Evolutionary conservation across 768 basidiomycete genomes (phyloP), one percentile per base, ranked within the genome.

Genomic region (Kwoniella sp.): DNA sequence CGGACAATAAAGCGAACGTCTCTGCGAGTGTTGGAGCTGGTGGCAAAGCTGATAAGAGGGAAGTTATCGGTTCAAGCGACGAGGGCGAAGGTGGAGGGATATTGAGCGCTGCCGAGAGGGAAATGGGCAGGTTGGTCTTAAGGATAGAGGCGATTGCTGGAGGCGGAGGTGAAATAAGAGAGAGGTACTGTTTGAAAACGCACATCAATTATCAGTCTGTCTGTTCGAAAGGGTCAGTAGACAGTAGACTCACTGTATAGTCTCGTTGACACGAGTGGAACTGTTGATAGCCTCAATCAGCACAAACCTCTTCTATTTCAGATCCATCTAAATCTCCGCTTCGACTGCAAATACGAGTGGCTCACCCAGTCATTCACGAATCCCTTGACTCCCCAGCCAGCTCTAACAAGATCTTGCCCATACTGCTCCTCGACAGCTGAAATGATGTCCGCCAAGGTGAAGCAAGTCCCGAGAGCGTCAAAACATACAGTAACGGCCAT

Each of bases 241-340:
- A n/a, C n/a, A n/a, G n/a, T n/a, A n/a, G n/a, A 27, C 66, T 30
- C 40, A 71, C 70, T 19, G 70, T 69, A 27, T 61, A 72, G 57
- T 72, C 70, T 24, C 70, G 58, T 57, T 72, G 70, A 53, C 62
- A 65, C n/a, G 70, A 67, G 51, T 72, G 70, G 49, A 72, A 72
- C 68, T 69, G 46, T 40, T 21, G 46, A 19, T 3, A 37, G 12
- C 24, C 19, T 19, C 29, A n/a, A 49, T 46, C 29, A 57, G 48
- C 55, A 37, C 21, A 50, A 22, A 17, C 17, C 12, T 25, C 46
- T 10, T 44, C 4, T 9, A 9, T 44, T 52, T 13, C n/a, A 60
- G 37, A 21, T 1, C 26, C 13, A 22, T 51, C n/a, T n/a, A n/a
- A n/a, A n/a, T n/a, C n/a, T n/a, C n/a, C n/a, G n/a, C n/a, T n/a